These are phyloP conservation scores for Moesziomyces sp. DNA, from an alignment of 1,284 basidiomycete genomes.

Conservation along the genomic window DNA sequence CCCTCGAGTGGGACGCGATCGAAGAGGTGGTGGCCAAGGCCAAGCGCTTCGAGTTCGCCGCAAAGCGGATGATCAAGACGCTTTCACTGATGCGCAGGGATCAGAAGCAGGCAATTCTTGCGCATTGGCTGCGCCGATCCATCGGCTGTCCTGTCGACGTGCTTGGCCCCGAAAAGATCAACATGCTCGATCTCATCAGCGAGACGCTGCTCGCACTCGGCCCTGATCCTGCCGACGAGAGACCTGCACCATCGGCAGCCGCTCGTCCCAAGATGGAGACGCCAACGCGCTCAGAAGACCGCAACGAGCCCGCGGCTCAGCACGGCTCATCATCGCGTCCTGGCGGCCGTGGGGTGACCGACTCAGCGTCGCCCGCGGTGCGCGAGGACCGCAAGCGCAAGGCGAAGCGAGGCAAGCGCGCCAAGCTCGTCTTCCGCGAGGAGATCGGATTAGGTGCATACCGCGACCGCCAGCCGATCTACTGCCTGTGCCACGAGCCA, in stretches of 20 bases:
- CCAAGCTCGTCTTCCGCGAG: conserved; percentile 65
- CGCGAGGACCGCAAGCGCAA: conserved; percentile 49
- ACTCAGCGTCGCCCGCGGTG: conserved; percentile 29
- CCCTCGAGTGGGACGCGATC: conserved; percentile 47
- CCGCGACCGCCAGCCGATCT: conserved; percentile 48
- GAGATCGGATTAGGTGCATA: conserved; percentile 54
- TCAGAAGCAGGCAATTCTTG: conserved; percentile 37
- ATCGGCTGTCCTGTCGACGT: conserved; percentile 56
- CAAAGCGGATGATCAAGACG: conserved; percentile 53
- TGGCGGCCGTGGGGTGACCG: conserved; percentile 16
- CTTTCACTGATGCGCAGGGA: conserved; percentile 48
- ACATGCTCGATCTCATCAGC: conserved; percentile 43
- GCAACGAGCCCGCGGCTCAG: conserved; percentile 4
- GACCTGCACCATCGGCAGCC: conserved; percentile 8
- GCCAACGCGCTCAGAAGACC: conserved; percentile 21
- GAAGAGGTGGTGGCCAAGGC: conserved; percentile 48
- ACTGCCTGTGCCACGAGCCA: conserved; percentile 64
- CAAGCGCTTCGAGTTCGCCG: conserved; percentile 43
- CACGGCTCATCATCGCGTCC: conserved; percentile 17
- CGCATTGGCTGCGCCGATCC: conserved; percentile 46
- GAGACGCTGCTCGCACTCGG: conserved; percentile 20
- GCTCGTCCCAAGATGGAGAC: conserved; percentile 14
- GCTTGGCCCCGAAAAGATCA: conserved; percentile 48
- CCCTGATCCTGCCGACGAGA: conserved; percentile 7
- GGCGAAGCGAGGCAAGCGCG: conserved; percentile 61